Evolutionary conservation across 2,329 filamentous ascomycete species (phyloP), one percentile per base, ranked within the genome.

Genomic region (Aspergillus clavatus): DNA sequence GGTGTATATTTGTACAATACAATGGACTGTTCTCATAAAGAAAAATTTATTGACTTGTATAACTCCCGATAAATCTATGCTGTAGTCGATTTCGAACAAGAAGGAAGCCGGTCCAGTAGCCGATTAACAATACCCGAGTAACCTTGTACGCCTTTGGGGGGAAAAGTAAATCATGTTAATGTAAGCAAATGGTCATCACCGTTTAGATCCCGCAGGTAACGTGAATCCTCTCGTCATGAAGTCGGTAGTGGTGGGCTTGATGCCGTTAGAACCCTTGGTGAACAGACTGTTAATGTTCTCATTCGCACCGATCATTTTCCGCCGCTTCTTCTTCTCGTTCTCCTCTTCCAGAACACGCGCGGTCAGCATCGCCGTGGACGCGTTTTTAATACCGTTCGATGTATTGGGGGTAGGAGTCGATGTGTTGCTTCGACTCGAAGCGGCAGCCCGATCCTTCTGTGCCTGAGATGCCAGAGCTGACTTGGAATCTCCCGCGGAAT

Each of bases 341-440:
- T 96, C 88, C 59, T 97, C 91, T 19, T 86, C 84, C 21, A 97
- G 66, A 0, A 98, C 90, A 56, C 84, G 89, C 0, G 86, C 87
- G 0, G 91, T 95, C 35, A 98, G 70, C 3, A 83, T 86, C 0
- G 91, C 90, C 0, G 93, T 93, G 44, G 87, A 80, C 0, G 87
- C 75, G 57, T 97, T 95, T 65, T 95, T 95, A 66, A 97, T 95
- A 8, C 84, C 82, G 42, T 76, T 69, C 4, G 67, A 63, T 5
- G 52, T 48, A n/a, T 27, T 43, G 4, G 68, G 51, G 1, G 65
- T 64, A 16, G 63, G 54, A 0, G 62, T 72, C 3, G 65, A 55
- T 41, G 60, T 58, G 38, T 57, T 58, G 48, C 61, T 65, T 19
- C 54, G 57, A 47, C 54, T 58, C 3, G 42, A 59, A 51, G 47